Conservation (phyloP, 2,329 filamentous ascomycete genomes). For the Shiraia sp. region DNA sequence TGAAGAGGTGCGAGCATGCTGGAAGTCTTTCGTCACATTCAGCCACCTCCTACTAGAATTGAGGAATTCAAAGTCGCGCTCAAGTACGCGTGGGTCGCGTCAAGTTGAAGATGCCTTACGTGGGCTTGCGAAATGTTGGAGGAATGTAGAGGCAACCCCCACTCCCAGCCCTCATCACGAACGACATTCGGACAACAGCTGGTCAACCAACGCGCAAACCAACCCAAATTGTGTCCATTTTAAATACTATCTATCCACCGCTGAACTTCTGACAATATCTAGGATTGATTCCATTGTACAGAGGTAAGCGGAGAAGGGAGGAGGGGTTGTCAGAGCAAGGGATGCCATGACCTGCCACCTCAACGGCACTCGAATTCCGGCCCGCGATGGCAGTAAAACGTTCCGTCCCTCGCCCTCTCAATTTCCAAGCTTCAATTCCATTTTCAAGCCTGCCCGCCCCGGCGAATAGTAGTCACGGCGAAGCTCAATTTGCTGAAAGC, state of each 20-base stretch:
- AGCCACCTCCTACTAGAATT: constrained; percentile 31
- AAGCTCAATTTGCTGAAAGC: constrained; percentile 52
- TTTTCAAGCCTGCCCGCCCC: constrained; percentile 50
- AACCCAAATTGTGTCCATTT: constrained; percentile 5
- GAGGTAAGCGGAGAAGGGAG: constrained; percentile 1
- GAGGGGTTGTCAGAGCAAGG: constrained; percentile 35
- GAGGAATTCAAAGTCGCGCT: constrained; percentile 34
- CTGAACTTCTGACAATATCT: too few relatives aligned
- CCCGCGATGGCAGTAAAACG: constrained; percentile 9
- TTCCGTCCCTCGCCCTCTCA: constrained; percentile 7
- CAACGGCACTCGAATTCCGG: constrained; percentile 15
- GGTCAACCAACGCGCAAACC: too few relatives aligned
- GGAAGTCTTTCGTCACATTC: constrained; percentile 25
- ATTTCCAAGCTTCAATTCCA: constrained; percentile 24
- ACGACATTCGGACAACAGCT: background rate
- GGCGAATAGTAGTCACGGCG: constrained; percentile 56
- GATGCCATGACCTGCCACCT: constrained; percentile 27
- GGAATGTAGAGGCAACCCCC: constrained; percentile 27
- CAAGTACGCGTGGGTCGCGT: constrained; percentile 27
- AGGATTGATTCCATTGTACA: background rate
- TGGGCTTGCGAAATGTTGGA: constrained; percentile 19
- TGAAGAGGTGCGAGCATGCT: constrained; percentile 20
- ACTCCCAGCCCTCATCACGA: too few relatives aligned
- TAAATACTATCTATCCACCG: too few relatives aligned
- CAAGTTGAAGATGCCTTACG: constrained; percentile 23